These are phyloP conservation scores for Diaporthe sp. DNA, from an alignment of 2,329 filamentous ascomycete species.

Conservation along the genomic window DNA sequence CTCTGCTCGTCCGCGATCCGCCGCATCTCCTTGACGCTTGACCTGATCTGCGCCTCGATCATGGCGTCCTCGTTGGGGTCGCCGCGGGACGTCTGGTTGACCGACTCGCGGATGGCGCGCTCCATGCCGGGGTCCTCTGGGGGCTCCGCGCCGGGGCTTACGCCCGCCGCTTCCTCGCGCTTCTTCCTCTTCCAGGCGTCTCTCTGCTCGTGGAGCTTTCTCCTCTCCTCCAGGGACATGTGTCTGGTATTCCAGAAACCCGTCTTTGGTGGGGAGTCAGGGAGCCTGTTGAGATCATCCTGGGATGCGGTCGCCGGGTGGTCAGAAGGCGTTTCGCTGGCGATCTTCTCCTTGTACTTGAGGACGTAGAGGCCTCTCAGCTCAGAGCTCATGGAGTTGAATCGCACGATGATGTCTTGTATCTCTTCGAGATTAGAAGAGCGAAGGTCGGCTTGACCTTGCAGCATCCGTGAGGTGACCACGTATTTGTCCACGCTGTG, in stretches of 20 bases:
- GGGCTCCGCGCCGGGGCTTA: not conserved
- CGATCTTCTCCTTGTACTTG: constrained; percentile 61
- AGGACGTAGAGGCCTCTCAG: constrained; percentile 71
- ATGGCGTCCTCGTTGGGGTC: constrained; percentile 77
- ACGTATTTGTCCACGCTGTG: constrained; percentile 84
- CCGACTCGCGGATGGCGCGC: constrained; percentile 77
- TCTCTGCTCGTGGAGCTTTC: constrained; percentile 63
- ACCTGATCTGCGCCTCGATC: constrained; percentile 80
- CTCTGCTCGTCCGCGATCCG: constrained; percentile 43
- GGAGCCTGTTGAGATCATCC: constrained; percentile 7
- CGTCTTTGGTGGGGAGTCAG: constrained; percentile 50
- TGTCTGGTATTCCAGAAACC: constrained; percentile 65
- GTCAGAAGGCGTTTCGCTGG: constrained; percentile 48
- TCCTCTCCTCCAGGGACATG: constrained; percentile 64
- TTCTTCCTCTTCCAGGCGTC: constrained; percentile 57
- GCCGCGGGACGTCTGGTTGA: constrained; percentile 78
- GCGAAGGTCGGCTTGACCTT: constrained; percentile 78
- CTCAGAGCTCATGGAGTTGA: constrained; percentile 73
- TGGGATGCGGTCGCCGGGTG: constrained; percentile 35
- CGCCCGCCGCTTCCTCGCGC: constrained; percentile 42
- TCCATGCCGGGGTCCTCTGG: constrained; percentile 74
- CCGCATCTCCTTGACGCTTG: constrained; percentile 73
- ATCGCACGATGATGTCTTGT: constrained; percentile 73
- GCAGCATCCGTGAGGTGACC: constrained; percentile 79
- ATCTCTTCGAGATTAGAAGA: constrained; percentile 70